Percentiles rank a stretch among this genome's conserved stretches.
Evolutionary conservation across 768 basidiomycete genomes (phyloP).

Genomic region (Lanmaoa pseudosensibilis): DNA sequence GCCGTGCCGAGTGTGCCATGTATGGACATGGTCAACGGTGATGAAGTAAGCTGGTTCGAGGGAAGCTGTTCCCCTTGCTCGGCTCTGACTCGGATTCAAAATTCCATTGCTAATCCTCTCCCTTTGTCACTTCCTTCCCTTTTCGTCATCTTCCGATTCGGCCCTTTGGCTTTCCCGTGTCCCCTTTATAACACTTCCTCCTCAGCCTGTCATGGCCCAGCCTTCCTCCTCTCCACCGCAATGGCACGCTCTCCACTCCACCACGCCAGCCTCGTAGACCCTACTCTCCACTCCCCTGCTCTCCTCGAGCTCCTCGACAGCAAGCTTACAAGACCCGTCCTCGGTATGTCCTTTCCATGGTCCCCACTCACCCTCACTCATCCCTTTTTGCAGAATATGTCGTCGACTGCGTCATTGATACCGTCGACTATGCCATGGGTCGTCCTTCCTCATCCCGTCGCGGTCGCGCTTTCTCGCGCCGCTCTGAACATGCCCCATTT

Average conservation of each 20-base stretch:
- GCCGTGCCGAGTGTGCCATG: neutral
- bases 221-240: conserved; percentile 3
- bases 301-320: conserved; percentile 68
- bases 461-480: conserved; percentile 48
- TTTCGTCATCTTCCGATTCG: conserved; percentile 36
- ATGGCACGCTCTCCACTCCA: conserved; percentile 39
- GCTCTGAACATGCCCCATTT: conserved; percentile 57
- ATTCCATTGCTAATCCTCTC: conserved; percentile 30
- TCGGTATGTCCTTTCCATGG: conserved; percentile 49
- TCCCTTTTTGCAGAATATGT: conserved; percentile 56
- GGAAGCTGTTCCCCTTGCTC: conserved; percentile 6
- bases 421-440: conserved; percentile 77
- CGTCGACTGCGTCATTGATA: conserved; percentile 66
- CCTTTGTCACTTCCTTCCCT: conserved; percentile 24
- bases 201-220: conserved; percentile 7
- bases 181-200: conserved; percentile 34
- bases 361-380: neutral
- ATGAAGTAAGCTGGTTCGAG: conserved; percentile 13
- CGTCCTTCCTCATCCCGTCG: conserved; percentile 55
- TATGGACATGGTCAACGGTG: neutral
- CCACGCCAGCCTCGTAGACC: conserved; percentile 59
- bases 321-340: conserved; percentile 58
- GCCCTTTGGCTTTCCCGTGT: conserved; percentile 30
- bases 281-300: conserved; percentile 60
- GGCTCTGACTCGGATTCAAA: conserved; percentile 24